A percentile compares a stretch with the other conserved stretches of the same genome.
Conservation (phyloP, 805 yeast genomes). For the Tetrapisispora nanseiensis region DNA sequence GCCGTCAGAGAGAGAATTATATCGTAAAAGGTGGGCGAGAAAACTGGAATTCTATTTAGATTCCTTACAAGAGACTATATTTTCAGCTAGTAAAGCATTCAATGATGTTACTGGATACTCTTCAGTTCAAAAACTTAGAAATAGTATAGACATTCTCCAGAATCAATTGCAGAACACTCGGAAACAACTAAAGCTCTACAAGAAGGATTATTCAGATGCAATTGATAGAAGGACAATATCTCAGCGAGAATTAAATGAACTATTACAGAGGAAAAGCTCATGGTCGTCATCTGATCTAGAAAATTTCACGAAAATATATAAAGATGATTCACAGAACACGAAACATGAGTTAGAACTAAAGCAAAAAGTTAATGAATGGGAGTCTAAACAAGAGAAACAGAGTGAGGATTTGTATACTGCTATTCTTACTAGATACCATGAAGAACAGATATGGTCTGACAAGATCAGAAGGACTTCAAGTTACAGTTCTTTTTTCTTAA, state of each 20-base stretch:
- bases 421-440: slow-evolving; percentile 83
- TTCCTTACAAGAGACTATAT: slow-evolving; percentile 46
- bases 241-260: slow-evolving; percentile 79
- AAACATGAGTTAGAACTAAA: slow-evolving; percentile 46
- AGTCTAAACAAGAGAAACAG: slow-evolving; percentile 53
- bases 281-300: slow-evolving; percentile 81
- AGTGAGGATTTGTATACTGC: slow-evolving; percentile 63
- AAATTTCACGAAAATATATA: slow-evolving; percentile 69
- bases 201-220: slow-evolving; percentile 47
- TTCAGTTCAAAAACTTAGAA: slow-evolving; percentile 61
- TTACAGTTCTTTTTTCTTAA: slow-evolving; percentile 88
- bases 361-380: slow-evolving; percentile 41
- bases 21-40: slow-evolving; percentile 34
- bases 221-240: slow-evolving; percentile 54
- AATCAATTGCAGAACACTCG: slow-evolving; percentile 39
- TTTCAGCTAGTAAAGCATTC: slow-evolving; percentile 55
- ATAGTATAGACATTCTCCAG: slow-evolving; percentile 50
- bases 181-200: slow-evolving; percentile 38
- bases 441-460: slow-evolving; percentile 97
- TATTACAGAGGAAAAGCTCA: slow-evolving; percentile 70
- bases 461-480: slow-evolving; percentile 89
- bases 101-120: slow-evolving; percentile 92
- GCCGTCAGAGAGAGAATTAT: slow-evolving; percentile 38
- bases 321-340: slow-evolving; percentile 70
- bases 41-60: slow-evolving; percentile 41